These are phyloP conservation scores for Begonia fuchsioides DNA, from an alignment of 306 rosid species.

Conservation along the genomic window DNA sequence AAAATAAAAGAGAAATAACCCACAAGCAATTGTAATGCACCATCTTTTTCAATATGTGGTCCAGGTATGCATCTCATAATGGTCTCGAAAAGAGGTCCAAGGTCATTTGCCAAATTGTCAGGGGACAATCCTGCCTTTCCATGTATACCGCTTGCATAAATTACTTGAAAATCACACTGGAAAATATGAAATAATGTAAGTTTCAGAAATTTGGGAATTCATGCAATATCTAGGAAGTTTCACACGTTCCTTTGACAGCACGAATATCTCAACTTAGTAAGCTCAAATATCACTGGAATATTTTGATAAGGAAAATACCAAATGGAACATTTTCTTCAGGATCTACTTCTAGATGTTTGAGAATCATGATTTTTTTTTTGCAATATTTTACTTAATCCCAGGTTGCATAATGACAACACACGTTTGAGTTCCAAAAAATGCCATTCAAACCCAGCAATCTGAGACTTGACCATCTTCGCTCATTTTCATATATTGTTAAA, in stretches of 20 bases:
- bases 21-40: constrained; percentile 95
- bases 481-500: constrained; percentile 9
- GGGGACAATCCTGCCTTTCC: constrained; percentile 90
- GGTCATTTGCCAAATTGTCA: constrained; percentile 81
- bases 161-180: constrained; percentile 91
- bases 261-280: no score
- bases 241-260: no score
- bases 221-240: no score
- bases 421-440: no score
- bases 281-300: no score
- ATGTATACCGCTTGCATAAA: constrained; percentile 94
- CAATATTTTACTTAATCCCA: not conserved
- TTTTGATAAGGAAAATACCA: no score
- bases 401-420: no score
- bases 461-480: not conserved
- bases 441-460: no score
- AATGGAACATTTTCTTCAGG: no score
- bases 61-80: constrained; percentile 89
- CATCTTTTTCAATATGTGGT: constrained; percentile 81
- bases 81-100: constrained; percentile 87
- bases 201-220: not conserved
- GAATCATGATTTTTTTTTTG: no score
- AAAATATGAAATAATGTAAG: not conserved
- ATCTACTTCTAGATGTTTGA: no score
- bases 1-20: constrained; percentile 21